phyloP scores from a whole-genome alignment of 2,329 filamentous ascomycete genomes.

The Stagonosporopsis vannaccii region DNA sequence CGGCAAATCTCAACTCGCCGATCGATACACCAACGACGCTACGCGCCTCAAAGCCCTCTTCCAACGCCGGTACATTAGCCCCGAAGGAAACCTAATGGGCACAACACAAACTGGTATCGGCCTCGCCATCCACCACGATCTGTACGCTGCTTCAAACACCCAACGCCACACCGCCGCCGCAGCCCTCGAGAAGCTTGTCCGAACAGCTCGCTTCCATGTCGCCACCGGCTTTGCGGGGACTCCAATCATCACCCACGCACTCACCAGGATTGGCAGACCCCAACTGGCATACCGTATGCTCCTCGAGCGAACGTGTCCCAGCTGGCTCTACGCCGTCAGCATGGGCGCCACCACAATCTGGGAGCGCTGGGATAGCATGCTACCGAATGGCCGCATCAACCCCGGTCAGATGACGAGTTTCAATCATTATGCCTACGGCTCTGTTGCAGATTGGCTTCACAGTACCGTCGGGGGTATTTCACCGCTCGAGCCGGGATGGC shows the following conservation, averaged over 20 bases:
- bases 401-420: conserved; percentile 55
- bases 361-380: conserved; percentile 60
- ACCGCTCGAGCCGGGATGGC: background rate
- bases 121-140: background rate
- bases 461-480: background rate
- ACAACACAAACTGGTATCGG: background rate
- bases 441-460: background rate
- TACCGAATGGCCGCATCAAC: conserved; percentile 55
- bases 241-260: background rate
- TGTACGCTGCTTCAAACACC: background rate
- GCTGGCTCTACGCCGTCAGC: conserved; percentile 53
- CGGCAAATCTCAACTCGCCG: background rate
- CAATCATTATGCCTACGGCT: conserved; percentile 8
- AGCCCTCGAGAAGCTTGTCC: background rate
- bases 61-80: background rate
- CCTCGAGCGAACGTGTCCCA: conserved; percentile 52
- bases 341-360: conserved; percentile 55
- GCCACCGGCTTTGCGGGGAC: background rate
- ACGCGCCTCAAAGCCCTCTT: background rate
- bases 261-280: conserved; percentile 10
- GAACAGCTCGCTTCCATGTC: background rate
- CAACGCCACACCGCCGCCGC: background rate
- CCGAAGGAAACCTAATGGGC: background rate
- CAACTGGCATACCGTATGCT: conserved; percentile 34
- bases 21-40: background rate